Evolutionary conservation across 2,329 filamentous ascomycete species (phyloP).

Genomic region (Westerdykella aurantiaca): DNA sequence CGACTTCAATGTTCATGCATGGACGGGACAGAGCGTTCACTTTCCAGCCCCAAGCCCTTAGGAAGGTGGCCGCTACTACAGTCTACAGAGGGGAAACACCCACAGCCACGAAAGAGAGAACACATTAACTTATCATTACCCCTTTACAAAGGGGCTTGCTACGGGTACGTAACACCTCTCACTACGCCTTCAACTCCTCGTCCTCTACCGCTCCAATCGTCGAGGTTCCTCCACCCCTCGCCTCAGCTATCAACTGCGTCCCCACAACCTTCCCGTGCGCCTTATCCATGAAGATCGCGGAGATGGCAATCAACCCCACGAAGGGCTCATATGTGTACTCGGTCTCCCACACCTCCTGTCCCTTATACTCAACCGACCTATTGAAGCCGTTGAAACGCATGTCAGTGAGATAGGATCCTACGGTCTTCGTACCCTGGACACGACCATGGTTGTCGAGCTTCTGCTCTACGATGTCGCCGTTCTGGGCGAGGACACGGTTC

Average conservation of each 20-base stretch:
- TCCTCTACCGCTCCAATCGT: constrained; percentile 40
- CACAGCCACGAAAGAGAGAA: too few relatives aligned
- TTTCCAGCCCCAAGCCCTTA: too few relatives aligned
- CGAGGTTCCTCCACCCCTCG: constrained; percentile 48
- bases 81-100: too few relatives aligned
- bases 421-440: constrained; percentile 40
- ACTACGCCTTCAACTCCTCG: constrained; percentile 8
- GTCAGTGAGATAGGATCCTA: constrained; percentile 47
- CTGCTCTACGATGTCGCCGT: constrained; percentile 51
- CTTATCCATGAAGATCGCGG: constrained; percentile 48
- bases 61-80: too few relatives aligned
- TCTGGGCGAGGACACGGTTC: constrained; percentile 53
- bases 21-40: too few relatives aligned
- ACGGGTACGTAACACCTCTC: neutral
- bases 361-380: constrained; percentile 35
- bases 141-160: too few relatives aligned
- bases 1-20: too few relatives aligned
- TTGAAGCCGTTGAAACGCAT: constrained; percentile 54
- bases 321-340: constrained; percentile 53
- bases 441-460: constrained; percentile 51
- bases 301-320: constrained; percentile 41
- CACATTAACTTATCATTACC: too few relatives aligned
- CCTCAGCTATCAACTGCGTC: constrained; percentile 50
- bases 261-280: constrained; percentile 44
- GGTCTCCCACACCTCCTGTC: constrained; percentile 45